Conservation (phyloP, 2,329 filamentous ascomycete species). For the Tympanopsis confertula region DNA sequence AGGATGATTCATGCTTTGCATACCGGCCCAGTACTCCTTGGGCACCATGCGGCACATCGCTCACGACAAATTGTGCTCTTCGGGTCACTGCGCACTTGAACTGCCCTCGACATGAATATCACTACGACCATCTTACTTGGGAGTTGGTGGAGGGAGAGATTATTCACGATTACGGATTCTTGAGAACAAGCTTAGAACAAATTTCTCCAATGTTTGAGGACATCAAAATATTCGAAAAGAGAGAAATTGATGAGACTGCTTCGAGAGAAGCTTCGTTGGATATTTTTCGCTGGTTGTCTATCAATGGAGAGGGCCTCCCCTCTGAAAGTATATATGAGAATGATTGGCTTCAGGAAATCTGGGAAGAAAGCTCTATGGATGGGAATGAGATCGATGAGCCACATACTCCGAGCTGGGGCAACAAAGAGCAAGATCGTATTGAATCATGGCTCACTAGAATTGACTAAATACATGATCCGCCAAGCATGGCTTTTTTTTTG, state of each 20-base stretch:
- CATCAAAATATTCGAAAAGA: slow-evolving; percentile 1
- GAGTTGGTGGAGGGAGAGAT: not conserved
- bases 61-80: not conserved
- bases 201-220: not conserved
- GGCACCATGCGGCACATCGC: not conserved
- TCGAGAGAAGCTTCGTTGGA: not conserved
- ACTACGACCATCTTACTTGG: not conserved
- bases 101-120: not conserved
- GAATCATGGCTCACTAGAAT: not conserved
- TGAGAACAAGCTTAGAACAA: not conserved
- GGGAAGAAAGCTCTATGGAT: not conserved
- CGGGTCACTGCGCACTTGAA: not conserved
- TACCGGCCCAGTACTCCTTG: not conserved
- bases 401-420: not conserved
- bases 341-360: not conserved
- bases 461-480: no score
- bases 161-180: not conserved
- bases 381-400: not conserved
- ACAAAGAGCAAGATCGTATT: not conserved
- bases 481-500: not conserved
- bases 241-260: not conserved
- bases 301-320: not conserved
- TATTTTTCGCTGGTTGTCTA: not conserved
- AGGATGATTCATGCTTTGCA: not conserved
- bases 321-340: not conserved